Evolutionary conservation across 305 asterid species (phyloP), one percentile per base, ranked within the genome.

Genomic region (Ilex paraguariensis): DNA sequence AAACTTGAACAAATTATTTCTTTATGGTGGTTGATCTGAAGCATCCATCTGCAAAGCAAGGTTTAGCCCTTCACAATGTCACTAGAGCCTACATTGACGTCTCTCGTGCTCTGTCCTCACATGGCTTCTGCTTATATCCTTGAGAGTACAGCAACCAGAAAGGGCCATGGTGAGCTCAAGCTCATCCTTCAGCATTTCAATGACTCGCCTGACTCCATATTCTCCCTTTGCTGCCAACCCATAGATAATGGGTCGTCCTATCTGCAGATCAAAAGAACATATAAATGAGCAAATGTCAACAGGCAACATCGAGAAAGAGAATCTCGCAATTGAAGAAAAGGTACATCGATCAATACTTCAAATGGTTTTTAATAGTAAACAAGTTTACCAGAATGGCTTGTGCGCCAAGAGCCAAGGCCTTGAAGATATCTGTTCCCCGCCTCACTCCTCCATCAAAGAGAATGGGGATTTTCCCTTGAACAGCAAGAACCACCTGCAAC

Each of bases 401-500:
- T 57, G 95, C 95, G 15, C 95, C 95, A 39, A 87, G 85, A 68
- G 92, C 89, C 59, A 87, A 74, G 70, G 88, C 90, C 85, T 87
- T 87, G 83, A 87, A 87, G 69, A 87, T 64, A 63, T 84, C 92
- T 6, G 92, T 79, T 59, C 92, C 90, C 16, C 92, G 77, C 67
- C 95, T 54, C 11, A 54, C 32, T 17, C 57, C 57, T 15, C 57
- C 57, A 54, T 54, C 57, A 15, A 54, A 54, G 31, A 54, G 57
- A 54, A 54, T 11, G 31, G 57, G 57, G 1, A 54, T 15, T 54
- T 14, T 15, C n/a, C 57, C 57, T 54, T 70, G 64, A 55, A 84
- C 92, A 61, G 92, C 86, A 64, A 57, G 61, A 56, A 82, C 86
- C 69, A 87, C 90, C 95, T 84, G 70, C 70, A 67, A 46, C 33